A percentile compares a stretch with the other conserved stretches of the same genome.
Conservation (phyloP, 2,329 filamentous ascomycete genomes). For the Amphichorda felina region DNA sequence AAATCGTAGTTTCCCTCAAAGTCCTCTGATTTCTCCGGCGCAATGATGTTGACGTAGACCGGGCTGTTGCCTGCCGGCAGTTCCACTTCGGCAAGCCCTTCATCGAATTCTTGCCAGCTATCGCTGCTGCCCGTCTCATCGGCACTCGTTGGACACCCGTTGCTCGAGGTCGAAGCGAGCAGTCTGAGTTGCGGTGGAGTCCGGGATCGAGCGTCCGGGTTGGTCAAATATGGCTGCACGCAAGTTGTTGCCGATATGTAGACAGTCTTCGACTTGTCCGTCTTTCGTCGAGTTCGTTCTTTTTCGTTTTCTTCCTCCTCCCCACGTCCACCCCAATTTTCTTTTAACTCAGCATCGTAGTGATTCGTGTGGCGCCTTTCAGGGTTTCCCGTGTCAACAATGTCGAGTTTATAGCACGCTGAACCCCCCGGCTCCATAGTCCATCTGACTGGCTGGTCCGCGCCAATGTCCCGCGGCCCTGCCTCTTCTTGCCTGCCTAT, state of each 20-base stretch:
- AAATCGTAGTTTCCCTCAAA: slow-evolving; percentile 65
- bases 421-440: slow-evolving; percentile 46
- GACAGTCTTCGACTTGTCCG: slow-evolving; percentile 30
- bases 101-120: slow-evolving; percentile 37
- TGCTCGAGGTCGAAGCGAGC: slow-evolving; percentile 53
- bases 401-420: slow-evolving; percentile 25
- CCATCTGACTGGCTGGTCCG: neutral
- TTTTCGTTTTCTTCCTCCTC: neutral
- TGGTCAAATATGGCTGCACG: slow-evolving; percentile 41
- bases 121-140: slow-evolving; percentile 10
- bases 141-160: slow-evolving; percentile 14
- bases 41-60: slow-evolving; percentile 66
- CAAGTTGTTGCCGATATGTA: slow-evolving; percentile 86
- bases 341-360: too few species aligned
- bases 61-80: slow-evolving; percentile 31
- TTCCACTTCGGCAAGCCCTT: slow-evolving; percentile 54
- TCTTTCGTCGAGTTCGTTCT: neutral
- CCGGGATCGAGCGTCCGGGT: slow-evolving; percentile 2
- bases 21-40: slow-evolving; percentile 48
- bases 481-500: slow-evolving; percentile 38
- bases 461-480: neutral
- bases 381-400: neutral
- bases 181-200: slow-evolving; percentile 62
- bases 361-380: too few species aligned
- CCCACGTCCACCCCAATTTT: too few species aligned